phyloP scores from a whole-genome alignment of 2,329 filamentous ascomycete genomes.

The Aspergillus calidoustus region DNA sequence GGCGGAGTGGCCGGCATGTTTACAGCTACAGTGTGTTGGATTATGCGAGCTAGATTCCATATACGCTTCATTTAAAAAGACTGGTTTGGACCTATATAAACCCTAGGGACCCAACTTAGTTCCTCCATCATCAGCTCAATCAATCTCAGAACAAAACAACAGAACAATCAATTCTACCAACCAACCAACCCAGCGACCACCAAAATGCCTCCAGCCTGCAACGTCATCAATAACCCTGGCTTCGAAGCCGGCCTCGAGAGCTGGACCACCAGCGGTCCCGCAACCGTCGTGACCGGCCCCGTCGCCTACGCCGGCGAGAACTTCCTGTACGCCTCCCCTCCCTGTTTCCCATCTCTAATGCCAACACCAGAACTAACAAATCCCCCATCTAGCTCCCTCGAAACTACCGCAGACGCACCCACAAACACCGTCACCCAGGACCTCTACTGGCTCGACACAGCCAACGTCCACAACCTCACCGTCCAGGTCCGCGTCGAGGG shows the following conservation, averaged over 20 bases:
- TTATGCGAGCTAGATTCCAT: too few relatives aligned
- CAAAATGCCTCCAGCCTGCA: background rate
- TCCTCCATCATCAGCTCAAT: background rate
- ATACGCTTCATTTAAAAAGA: background rate
- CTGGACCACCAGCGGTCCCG: background rate
- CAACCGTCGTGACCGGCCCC: background rate
- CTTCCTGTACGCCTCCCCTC: background rate
- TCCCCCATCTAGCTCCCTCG: background rate
- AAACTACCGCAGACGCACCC: background rate
- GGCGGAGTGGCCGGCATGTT: too few relatives aligned
- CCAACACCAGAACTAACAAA: background rate
- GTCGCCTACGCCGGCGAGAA: background rate
- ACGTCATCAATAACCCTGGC: conserved; percentile 6
- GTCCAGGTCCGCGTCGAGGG: background rate
- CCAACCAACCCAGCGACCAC: background rate
- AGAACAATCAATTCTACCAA: background rate
- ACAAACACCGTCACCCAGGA: background rate
- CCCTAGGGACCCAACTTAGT: background rate
- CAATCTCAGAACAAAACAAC: background rate
- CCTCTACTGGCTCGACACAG: conserved; percentile 9
- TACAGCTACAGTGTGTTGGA: too few relatives aligned
- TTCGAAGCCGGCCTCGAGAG: background rate
- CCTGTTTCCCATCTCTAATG: background rate
- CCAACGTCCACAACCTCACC: background rate
- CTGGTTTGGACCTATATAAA: background rate